Evolutionary conservation across 1,284 basidiomycete genomes (phyloP).

Genomic region (Trichosporon asahii): DNA sequence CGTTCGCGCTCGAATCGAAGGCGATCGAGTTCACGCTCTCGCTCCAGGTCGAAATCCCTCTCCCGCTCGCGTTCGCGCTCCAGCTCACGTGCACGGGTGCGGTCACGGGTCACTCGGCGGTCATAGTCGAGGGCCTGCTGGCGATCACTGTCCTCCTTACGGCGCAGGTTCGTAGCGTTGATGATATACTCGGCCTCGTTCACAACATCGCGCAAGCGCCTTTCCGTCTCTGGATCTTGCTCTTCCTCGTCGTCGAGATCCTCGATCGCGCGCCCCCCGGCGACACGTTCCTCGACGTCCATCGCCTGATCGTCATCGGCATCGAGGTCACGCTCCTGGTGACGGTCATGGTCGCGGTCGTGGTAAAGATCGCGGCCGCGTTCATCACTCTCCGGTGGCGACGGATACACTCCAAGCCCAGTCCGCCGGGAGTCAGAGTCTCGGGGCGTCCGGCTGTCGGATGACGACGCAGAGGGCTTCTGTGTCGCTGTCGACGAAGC

Average conservation of each 20-base stretch:
- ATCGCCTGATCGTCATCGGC: not conserved
- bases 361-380: not conserved
- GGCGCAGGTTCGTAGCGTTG: not conserved
- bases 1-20: not conserved
- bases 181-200: slow-evolving; percentile 8
- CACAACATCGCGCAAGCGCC: not conserved
- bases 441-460: not conserved
- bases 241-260: slow-evolving; percentile 2
- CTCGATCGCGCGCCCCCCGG: not conserved
- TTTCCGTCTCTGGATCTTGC: not conserved
- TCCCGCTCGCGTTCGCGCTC: slow-evolving; percentile 2
- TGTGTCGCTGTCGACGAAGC: not conserved
- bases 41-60: not conserved
- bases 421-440: not conserved
- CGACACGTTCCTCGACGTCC: not conserved
- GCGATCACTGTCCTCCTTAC: slow-evolving; percentile 6
- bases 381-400: slow-evolving; percentile 34
- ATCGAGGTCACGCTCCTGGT: not conserved
- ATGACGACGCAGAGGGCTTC: not conserved
- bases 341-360: not conserved
- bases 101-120: not conserved
- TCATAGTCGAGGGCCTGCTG: slow-evolving; percentile 3
- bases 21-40: not conserved
- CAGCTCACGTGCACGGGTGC: not conserved
- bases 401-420: slow-evolving; percentile 18